Conservation (phyloP, 371 early-diverging fungal species). For the Mortierella sp. region DNA sequence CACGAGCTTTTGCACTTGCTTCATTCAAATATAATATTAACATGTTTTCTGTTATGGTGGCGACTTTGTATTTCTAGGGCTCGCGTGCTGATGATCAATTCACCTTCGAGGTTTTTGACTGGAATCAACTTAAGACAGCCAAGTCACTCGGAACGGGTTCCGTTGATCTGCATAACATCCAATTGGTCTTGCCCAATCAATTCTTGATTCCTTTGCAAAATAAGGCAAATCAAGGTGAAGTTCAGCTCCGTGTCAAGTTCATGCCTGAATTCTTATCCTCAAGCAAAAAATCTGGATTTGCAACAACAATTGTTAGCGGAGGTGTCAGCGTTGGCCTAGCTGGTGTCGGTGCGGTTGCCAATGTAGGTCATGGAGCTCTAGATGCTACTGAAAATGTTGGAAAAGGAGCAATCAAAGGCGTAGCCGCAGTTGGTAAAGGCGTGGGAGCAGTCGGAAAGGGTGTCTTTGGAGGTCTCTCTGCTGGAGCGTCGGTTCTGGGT, state of each 20-base stretch:
- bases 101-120: constrained; percentile 83
- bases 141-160: constrained; percentile 65
- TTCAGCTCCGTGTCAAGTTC: constrained; percentile 48
- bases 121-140: constrained; percentile 79
- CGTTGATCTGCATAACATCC: constrained; percentile 57
- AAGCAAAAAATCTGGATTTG: constrained; percentile 53
- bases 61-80: constrained; percentile 33
- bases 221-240: constrained; percentile 59
- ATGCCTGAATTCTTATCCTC: constrained; percentile 52
- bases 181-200: constrained; percentile 48
- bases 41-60: background rate
- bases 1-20: background rate
- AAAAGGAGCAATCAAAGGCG: constrained; percentile 65
- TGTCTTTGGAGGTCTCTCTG: constrained; percentile 58
- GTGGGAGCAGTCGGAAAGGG: constrained; percentile 59
- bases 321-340: constrained; percentile 52
- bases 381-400: constrained; percentile 62
- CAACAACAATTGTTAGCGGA: constrained; percentile 58
- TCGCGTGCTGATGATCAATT: constrained; percentile 71
- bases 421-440: constrained; percentile 58
- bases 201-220: constrained; percentile 53
- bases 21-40: constrained; percentile 8
- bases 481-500: constrained; percentile 59
- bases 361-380: constrained; percentile 56
- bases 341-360: constrained; percentile 61